Conservation (phyloP, 768 basidiomycete genomes). For the Megacollybia marginata region DNA sequence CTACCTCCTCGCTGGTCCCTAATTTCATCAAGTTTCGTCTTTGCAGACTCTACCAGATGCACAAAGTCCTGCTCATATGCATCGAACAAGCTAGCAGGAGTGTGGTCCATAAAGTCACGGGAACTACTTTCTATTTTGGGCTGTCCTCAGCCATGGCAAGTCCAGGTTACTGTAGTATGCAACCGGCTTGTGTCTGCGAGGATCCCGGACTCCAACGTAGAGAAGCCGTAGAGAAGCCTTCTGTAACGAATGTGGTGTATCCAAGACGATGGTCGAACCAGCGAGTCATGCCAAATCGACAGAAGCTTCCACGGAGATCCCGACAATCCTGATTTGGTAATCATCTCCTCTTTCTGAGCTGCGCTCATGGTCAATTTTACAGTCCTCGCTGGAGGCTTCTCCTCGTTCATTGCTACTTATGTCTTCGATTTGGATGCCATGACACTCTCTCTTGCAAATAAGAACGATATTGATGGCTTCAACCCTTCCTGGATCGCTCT, state of each 20-base stretch:
- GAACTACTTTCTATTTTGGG: too few species aligned
- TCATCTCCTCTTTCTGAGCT: too few species aligned
- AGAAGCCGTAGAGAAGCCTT: too few species aligned
- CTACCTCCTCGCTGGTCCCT: slow-evolving; percentile 63
- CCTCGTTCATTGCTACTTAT: slow-evolving; percentile 50
- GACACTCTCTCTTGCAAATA: slow-evolving; percentile 37
- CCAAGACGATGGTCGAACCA: too few species aligned
- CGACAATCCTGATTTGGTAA: too few species aligned
- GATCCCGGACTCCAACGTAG: too few species aligned
- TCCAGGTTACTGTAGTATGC: too few species aligned
- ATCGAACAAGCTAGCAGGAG: slow-evolving; percentile 65
- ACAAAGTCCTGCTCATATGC: slow-evolving; percentile 83
- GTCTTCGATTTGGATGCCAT: slow-evolving; percentile 46
- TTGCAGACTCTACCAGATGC: slow-evolving; percentile 58
- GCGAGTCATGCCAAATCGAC: too few species aligned
- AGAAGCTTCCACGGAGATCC: too few species aligned
- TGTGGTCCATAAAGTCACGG: slow-evolving; percentile 43
- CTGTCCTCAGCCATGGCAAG: too few species aligned
- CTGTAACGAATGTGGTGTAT: too few species aligned
- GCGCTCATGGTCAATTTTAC: slow-evolving; percentile 54
- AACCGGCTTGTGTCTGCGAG: too few species aligned
- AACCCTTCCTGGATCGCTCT: slow-evolving; percentile 56
- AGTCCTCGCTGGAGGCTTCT: slow-evolving; percentile 62
- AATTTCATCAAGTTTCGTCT: slow-evolving; percentile 70
- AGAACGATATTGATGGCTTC: slow-evolving; percentile 40